phyloP scores from a whole-genome alignment of 2,329 filamentous ascomycete species.

The Cadophora luteo-olivacea region DNA sequence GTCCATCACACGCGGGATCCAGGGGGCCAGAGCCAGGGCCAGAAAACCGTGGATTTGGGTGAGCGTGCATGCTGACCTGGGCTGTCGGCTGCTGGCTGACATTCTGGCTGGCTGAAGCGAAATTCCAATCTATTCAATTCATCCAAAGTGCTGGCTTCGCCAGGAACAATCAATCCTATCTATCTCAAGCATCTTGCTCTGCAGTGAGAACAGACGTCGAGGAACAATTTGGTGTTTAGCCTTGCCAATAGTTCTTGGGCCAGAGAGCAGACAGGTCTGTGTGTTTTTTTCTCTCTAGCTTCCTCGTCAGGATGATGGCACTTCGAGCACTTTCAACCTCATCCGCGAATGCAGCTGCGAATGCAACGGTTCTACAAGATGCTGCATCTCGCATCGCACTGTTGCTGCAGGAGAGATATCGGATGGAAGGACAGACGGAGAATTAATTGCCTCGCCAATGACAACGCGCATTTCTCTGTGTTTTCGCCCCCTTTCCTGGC shows the following conservation, averaged over 20 bases:
- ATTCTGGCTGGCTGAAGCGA: constrained; percentile 1
- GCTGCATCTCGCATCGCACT: constrained; percentile 6
- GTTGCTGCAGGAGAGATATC: constrained; percentile 8
- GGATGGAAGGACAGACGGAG: constrained; percentile 16
- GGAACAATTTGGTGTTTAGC: neutral
- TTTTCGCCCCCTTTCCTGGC: neutral
- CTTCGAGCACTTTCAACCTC: neutral
- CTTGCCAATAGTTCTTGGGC: neutral
- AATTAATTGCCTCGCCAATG: constrained; percentile 2
- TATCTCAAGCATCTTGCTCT: neutral
- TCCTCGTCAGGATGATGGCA: neutral
- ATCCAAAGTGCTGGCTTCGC: neutral
- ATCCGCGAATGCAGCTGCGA: neutral
- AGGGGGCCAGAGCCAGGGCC: neutral
- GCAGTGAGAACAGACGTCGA: neutral
- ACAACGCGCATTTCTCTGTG: neutral
- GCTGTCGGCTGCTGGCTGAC: neutral
- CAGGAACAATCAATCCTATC: neutral
- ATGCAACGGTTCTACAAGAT: constrained; percentile 1
- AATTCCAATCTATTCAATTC: neutral
- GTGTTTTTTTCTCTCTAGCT: neutral
- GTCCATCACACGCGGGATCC: neutral
- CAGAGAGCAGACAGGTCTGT: neutral
- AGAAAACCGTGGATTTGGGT: neutral
- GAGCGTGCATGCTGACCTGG: constrained; percentile 1